Percentiles rank a stretch among this genome's conserved stretches.
These are phyloP conservation scores for Wickerhamomyces strasburgensis DNA, from an alignment of 805 yeast genomes.

Conservation along the genomic window DNA sequence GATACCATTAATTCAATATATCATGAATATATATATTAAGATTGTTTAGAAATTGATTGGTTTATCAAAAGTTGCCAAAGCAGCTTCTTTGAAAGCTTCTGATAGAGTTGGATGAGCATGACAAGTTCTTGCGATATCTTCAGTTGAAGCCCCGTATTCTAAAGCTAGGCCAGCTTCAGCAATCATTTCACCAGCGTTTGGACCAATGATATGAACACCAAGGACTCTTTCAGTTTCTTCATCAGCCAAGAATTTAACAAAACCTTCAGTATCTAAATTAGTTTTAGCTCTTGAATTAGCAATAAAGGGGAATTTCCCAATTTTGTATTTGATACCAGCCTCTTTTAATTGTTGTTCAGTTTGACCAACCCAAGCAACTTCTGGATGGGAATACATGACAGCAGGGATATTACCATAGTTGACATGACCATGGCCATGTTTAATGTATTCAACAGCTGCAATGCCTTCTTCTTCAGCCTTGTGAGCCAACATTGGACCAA, in stretches of 20 bases:
- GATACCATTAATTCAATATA: no score
- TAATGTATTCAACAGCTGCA: slow-evolving; percentile 95
- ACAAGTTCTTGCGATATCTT: slow-evolving; percentile 95
- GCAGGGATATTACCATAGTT: slow-evolving; percentile 97
- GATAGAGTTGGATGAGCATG: slow-evolving; percentile 98
- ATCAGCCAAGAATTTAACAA: slow-evolving; percentile 93
- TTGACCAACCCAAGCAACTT: slow-evolving; percentile 99
- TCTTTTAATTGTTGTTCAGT: slow-evolving; percentile 92
- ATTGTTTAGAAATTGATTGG: slow-evolving; percentile 71
- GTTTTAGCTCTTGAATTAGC: slow-evolving; percentile 99
- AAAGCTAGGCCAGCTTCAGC: slow-evolving; percentile 97
- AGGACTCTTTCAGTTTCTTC: slow-evolving; percentile 94
- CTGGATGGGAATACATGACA: slow-evolving; percentile 99
- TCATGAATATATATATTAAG: neutral
- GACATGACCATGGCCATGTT: slow-evolving; percentile 94
- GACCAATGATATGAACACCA: slow-evolving; percentile 96
- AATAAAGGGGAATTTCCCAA: slow-evolving; percentile 97
- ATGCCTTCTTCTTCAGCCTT: slow-evolving; percentile 99
- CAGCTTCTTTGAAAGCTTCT: slow-evolving; percentile 98
- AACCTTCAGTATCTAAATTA: slow-evolving; percentile 93
- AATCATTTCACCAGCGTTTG: slow-evolving; percentile 99
- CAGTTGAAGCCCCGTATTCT: slow-evolving; percentile 98
- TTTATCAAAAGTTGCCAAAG: slow-evolving; percentile 85
- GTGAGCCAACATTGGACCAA: slow-evolving; percentile 99
- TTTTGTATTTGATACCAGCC: slow-evolving; percentile 85